A percentile compares a stretch with the other conserved stretches of the same genome.
Conservation (phyloP, 352 stramenopile species). For the Phytophthora pini region DNA sequence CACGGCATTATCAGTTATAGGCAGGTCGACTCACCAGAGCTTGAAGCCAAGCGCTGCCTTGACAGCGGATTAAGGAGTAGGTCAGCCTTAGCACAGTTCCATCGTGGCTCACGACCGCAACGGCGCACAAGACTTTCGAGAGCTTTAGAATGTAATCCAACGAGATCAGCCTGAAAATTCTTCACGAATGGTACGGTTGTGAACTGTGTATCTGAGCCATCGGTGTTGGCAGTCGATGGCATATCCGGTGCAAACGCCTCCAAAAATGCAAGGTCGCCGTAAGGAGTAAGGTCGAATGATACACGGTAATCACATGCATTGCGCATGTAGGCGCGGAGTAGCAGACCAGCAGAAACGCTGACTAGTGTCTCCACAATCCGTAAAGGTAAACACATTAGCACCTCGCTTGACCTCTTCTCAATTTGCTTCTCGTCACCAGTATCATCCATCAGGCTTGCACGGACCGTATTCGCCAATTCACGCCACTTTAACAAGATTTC, state of each 20-base stretch:
- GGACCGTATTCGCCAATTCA: constrained; percentile 27
- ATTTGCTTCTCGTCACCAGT: constrained; percentile 15
- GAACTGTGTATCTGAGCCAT: constrained; percentile 33
- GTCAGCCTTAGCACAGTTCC: constrained; percentile 78
- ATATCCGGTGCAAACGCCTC: constrained; percentile 73
- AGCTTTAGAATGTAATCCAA: constrained; percentile 55
- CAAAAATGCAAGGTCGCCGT: constrained; percentile 79
- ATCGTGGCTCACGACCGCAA: constrained; percentile 77
- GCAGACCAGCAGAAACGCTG: constrained; percentile 65
- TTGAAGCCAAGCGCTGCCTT: constrained; percentile 67
- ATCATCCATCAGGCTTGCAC: constrained; percentile 11
- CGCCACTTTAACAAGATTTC: constrained; percentile 57
- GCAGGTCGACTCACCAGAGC: constrained; percentile 46
- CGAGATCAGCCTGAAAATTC: constrained; percentile 62
- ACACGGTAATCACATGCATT: constrained; percentile 83
- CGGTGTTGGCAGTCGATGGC: constrained; percentile 4
- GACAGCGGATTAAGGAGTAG: constrained; percentile 76
- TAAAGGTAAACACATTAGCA: constrained; percentile 64
- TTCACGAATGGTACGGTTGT: constrained; percentile 62
- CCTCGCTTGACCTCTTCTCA: constrained; percentile 30
- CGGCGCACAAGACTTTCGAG: constrained; percentile 61
- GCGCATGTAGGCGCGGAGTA: constrained; percentile 73
- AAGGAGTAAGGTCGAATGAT: constrained; percentile 83
- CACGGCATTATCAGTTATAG: background rate
- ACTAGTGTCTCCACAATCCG: constrained; percentile 76